Evolutionary conservation across 371 early-diverging fungal species (phyloP).

Genomic region (Syncephalastrum monosporum): DNA sequence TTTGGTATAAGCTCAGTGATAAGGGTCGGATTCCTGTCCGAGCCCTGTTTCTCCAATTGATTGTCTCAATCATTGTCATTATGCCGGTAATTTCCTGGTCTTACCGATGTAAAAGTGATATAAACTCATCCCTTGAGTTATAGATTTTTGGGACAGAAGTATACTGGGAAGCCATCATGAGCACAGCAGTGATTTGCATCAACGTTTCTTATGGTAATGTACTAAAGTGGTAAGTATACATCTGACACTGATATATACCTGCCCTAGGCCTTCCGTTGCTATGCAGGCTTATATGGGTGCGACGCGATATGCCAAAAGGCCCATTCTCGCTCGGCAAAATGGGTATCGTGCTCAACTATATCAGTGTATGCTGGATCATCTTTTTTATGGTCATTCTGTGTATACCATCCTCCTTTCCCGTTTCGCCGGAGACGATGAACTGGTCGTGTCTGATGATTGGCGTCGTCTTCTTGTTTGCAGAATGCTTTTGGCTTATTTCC

Average conservation of each 20-base stretch:
- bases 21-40: conserved; percentile 18
- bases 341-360: conserved; percentile 23
- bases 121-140: not conserved
- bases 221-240: conserved; percentile 9
- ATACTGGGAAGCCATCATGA: conserved; percentile 31
- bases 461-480: conserved; percentile 16
- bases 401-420: conserved; percentile 22
- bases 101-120: not conserved
- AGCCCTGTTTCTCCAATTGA: conserved; percentile 12
- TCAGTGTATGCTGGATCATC: conserved; percentile 26
- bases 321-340: conserved; percentile 28
- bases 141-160: conserved; percentile 20
- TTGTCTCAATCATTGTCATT: conserved; percentile 25
- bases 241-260: not conserved
- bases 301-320: conserved; percentile 22
- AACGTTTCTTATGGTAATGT: not conserved
- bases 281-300: conserved; percentile 28
- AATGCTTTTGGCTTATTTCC: conserved; percentile 21
- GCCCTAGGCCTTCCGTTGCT: conserved; percentile 18
- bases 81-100: conserved; percentile 21
- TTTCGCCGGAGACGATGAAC: conserved; percentile 25
- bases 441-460: conserved; percentile 34
- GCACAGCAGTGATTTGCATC: conserved; percentile 25
- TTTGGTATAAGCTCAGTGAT: conserved; percentile 18
- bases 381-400: conserved; percentile 27